These are phyloP conservation scores for Lactarius pseudohatsudake DNA, from an alignment of 768 basidiomycete genomes.

Conservation along the genomic window DNA sequence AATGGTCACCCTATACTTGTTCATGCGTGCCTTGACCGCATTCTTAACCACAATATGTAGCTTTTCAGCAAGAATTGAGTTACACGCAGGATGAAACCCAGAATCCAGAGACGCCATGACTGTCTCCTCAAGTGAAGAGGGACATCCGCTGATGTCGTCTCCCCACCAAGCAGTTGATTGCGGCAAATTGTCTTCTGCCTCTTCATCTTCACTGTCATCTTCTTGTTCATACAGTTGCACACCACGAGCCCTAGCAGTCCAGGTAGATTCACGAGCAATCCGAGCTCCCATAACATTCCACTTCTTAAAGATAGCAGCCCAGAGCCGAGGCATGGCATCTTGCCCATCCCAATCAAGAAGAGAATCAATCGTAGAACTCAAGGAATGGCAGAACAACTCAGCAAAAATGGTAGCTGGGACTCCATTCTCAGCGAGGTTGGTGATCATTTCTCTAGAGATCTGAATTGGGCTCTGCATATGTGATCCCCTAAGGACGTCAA, in stretches of 20 bases:
- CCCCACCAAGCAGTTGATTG: constrained; percentile 67
- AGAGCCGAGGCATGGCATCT: constrained; percentile 31
- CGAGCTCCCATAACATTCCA: constrained; percentile 32
- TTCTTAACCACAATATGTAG: constrained; percentile 49
- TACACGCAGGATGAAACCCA: constrained; percentile 54
- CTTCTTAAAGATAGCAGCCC: constrained; percentile 30
- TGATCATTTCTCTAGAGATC: constrained; percentile 57
- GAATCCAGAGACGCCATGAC: constrained; percentile 54
- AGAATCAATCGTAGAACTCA: constrained; percentile 33
- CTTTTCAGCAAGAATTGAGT: constrained; percentile 53
- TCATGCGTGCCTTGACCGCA: constrained; percentile 43
- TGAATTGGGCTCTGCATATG: constrained; percentile 46
- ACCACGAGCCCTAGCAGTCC: constrained; percentile 35
- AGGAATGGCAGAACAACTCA: constrained; percentile 28
- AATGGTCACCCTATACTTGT: constrained; percentile 49
- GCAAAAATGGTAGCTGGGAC: constrained; percentile 47
- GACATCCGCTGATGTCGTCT: constrained; percentile 60
- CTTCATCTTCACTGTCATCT: constrained; percentile 32
- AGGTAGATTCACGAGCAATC: constrained; percentile 30
- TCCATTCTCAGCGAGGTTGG: constrained; percentile 65
- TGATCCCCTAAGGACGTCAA: constrained; percentile 57
- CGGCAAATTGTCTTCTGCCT: constrained; percentile 32
- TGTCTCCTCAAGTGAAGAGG: constrained; percentile 64
- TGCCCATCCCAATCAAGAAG: constrained; percentile 32
- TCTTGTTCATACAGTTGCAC: constrained; percentile 28